Evolutionary conservation across 495 filamentous ascomycete genomes (phyloP), one percentile per base, ranked within the genome.

Genomic region (Alectoria sarmentosa): DNA sequence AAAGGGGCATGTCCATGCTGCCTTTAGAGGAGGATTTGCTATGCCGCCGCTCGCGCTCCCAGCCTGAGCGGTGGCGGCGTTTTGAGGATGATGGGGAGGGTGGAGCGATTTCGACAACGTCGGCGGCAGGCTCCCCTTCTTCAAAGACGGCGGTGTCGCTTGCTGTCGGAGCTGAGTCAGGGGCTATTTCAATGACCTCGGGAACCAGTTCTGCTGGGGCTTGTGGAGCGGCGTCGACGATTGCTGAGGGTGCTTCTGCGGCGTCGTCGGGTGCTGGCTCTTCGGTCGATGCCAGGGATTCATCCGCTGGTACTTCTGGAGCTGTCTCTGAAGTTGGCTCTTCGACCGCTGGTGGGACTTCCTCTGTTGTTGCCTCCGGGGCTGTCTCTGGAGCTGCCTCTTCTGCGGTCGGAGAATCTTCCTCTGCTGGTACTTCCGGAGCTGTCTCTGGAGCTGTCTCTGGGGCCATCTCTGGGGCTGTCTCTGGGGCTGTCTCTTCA

Each of bases 1-100:
- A 38, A 26, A 49, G 62, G 21, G 63, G 36, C 36, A 28, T 19
- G 26, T 64, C 66, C 19, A 36, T 46, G 52, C 65, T 68, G 32
- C 52, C 59, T 59, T 66, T 68, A 8, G 67, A 67, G 26, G 65
- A 69, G 28, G 67, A 60, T 48, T 70, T 72, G 55, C 63, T 66
- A 38, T 70, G 63, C 49, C 69, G 36, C 37, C 68, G 69, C 30
- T 62, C 65, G 34, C 70, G 70, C 59, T 72, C 70, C 70, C 70
- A 72, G n/a, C 68, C 70, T 39, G 63, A 61, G n/a, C 48, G 61
- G 48, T 56, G 68, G 36, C 60, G 67, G 41, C 58, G 68, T 66
- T 62, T 72, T n/a, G 71, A 67, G 26, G 66, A 63, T 9, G 63
- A 65, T 48, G 70, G 70, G 6, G 70, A 72, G 3, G 70, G 58